Conservation (phyloP, 495 filamentous ascomycete genomes). For the Hypoxylon rickii region DNA sequence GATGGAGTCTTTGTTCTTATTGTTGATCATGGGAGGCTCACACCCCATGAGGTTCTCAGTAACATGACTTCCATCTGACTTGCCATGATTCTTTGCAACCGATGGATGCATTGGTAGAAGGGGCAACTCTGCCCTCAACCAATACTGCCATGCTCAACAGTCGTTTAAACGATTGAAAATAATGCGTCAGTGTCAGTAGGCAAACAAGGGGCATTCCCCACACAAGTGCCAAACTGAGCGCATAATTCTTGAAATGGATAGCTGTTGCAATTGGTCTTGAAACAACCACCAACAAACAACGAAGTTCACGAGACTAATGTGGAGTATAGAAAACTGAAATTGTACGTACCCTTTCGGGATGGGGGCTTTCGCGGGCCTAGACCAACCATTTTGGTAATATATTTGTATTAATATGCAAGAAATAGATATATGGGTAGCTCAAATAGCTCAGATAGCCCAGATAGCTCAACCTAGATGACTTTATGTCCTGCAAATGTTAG, state of each 20-base stretch:
- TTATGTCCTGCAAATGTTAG: too few species aligned
- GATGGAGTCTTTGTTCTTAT: too few species aligned
- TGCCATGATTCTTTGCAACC: background rate
- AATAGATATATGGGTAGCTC: background rate
- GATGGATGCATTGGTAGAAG: background rate
- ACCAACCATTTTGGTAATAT: constrained; percentile 68
- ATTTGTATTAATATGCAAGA: constrained; percentile 20
- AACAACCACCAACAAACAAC: constrained; percentile 15
- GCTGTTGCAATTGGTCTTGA: background rate
- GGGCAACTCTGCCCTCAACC: constrained; percentile 10
- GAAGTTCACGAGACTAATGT: constrained; percentile 11
- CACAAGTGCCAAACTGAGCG: background rate
- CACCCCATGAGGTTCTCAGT: background rate
- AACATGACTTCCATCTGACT: background rate
- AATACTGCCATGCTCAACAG: background rate
- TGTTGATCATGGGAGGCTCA: too few species aligned
- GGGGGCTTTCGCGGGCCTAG: constrained; percentile 72
- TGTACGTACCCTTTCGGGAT: constrained; percentile 73
- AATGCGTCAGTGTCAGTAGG: background rate
- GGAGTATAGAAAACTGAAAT: constrained; percentile 9
- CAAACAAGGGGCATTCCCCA: background rate
- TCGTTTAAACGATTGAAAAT: background rate
- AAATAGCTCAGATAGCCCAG: constrained; percentile 2
- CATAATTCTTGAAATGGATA: background rate
- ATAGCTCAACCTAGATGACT: too few species aligned